A percentile compares a stretch with the other conserved stretches of the same genome.
Evolutionary conservation across 1,284 basidiomycete species (phyloP).

Genomic region (Irpex lacteus): DNA sequence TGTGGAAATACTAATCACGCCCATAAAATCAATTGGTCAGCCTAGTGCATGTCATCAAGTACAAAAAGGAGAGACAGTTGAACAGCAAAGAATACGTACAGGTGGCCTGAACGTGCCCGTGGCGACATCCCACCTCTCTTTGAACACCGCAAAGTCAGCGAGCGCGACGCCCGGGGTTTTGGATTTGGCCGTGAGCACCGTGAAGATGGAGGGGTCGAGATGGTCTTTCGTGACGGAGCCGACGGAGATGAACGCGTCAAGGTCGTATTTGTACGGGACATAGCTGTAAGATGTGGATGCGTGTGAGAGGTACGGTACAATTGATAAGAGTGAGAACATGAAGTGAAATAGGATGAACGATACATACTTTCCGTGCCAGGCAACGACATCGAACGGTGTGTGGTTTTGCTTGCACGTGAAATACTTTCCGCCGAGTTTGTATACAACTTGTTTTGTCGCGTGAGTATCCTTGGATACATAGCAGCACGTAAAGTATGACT

Average conservation of each 20-base stretch:
- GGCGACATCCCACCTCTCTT: constrained; percentile 62
- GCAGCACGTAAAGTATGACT: no score
- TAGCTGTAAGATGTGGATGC: constrained; percentile 47
- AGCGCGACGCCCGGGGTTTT: constrained; percentile 57
- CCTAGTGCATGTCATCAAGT: no score
- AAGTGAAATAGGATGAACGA: no score
- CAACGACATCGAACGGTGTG: constrained; percentile 74
- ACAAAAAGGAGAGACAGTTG: no score
- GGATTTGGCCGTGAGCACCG: constrained; percentile 61
- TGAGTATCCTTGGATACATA: no score
- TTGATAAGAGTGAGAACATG: not conserved
- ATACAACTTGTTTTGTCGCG: no score
- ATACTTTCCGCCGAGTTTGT: constrained; percentile 54
- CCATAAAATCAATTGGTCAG: not conserved
- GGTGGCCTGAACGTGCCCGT: constrained; percentile 43
- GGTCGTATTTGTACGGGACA: constrained; percentile 69
- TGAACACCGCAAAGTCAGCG: constrained; percentile 62
- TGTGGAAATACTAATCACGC: constrained; percentile 52
- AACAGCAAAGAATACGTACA: constrained; percentile 20
- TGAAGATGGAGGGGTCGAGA: constrained; percentile 64
- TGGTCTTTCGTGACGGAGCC: constrained; percentile 67
- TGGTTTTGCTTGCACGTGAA: constrained; percentile 59
- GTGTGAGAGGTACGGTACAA: not conserved
- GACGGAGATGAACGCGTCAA: constrained; percentile 64
- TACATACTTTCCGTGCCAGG: constrained; percentile 64